Conservation (phyloP, 805 yeast genomes). For the Candida michaelii region DNA sequence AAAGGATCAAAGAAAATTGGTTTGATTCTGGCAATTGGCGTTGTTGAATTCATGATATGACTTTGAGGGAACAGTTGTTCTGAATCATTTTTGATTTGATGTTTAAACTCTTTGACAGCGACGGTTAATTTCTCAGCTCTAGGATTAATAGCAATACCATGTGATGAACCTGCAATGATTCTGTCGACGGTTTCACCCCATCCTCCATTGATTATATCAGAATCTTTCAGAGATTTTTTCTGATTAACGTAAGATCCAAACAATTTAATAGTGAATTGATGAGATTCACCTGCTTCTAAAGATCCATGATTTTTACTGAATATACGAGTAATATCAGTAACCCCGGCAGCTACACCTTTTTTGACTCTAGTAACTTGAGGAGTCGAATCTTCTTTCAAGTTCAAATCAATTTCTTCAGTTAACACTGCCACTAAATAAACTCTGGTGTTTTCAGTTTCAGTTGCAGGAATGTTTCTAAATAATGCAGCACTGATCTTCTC, state of each 20-base stretch:
- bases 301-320: constrained; percentile 66
- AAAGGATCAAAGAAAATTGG: constrained; percentile 65
- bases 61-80: not conserved
- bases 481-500: constrained; percentile 77
- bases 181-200: constrained; percentile 88
- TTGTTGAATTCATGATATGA: constrained; percentile 33
- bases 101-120: constrained; percentile 71
- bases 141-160: constrained; percentile 79
- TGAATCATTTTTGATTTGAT: constrained; percentile 27
- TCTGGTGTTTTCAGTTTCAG: constrained; percentile 60
- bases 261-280: constrained; percentile 67
- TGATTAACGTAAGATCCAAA: constrained; percentile 65
- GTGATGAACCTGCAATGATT: constrained; percentile 69
- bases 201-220: constrained; percentile 49
- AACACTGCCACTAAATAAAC: constrained; percentile 75
- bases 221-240: constrained; percentile 25
- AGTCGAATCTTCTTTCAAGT: constrained; percentile 24
- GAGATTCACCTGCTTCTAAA: constrained; percentile 59
- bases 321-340: constrained; percentile 76
- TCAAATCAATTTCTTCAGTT: constrained; percentile 63
- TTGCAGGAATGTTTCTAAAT: constrained; percentile 71
- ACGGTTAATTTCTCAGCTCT: constrained; percentile 71
- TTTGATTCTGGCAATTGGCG: constrained; percentile 63
- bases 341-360: constrained; percentile 88
- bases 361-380: constrained; percentile 48